Base-by-base conservation (phyloP, 495 filamentous ascomycete species). In the Collariella sp. region DNA sequence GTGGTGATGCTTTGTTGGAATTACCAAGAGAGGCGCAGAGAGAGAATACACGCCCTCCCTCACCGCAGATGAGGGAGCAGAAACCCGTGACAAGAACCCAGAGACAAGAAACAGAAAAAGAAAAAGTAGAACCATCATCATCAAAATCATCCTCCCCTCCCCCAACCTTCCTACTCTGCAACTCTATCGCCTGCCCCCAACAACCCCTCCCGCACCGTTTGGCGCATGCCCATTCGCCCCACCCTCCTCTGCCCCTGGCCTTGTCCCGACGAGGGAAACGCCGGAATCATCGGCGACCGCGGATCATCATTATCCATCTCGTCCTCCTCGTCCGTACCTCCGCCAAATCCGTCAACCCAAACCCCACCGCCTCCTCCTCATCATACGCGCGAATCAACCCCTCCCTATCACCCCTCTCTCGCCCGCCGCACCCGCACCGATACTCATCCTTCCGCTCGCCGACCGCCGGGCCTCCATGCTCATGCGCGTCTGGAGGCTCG, bases 391-490 rank as follows among this genome's bases (percentile, higher is more conserved):
- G 83, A 61, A 96, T 95, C 10, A 96, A 76, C 4, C 86, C 85
- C 60, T 90, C 82, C 51, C 88, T 80, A 50, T 91, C 88, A 2
- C 78, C 77, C 45, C 74, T 76, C 12, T 76, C 74, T 45, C 77
- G 75, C 45, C 76, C 76, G 60, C 85, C 83, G 57, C 78, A n/a
- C n/a, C n/a, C n/a, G n/a, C n/a, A n/a, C n/a, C 76, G 40, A 72
- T 71, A 69, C 83, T 88, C 50, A 70, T 57, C 36, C 76, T 68
- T 22, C 68, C 66, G 9, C 65, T 64, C 18, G 69, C 72, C 20
- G 72, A 67, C 40, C 94, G 77, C 49, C 90, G 77, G 34, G 86
- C 74, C 62, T 98, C 94, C 93, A 98, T 96, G 58, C 86, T 91
- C 45, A 87, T 80, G 51, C 93, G 81, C 16, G 94, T 96, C 61